Conservation (phyloP, 2,329 filamentous ascomycete species). For the Xylariales sp. region DNA sequence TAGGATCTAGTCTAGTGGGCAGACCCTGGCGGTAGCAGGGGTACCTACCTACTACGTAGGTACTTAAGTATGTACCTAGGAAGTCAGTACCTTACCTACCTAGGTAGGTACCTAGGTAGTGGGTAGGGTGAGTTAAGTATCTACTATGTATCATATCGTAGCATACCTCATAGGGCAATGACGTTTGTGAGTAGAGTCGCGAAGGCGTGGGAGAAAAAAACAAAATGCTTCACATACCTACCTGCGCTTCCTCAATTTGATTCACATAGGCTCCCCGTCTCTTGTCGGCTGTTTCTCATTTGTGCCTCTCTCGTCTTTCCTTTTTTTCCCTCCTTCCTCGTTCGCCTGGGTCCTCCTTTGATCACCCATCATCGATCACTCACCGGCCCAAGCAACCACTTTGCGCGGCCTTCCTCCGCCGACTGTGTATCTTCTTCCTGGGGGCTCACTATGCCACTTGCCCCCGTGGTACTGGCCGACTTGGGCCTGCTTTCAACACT, state of each 20-base stretch:
- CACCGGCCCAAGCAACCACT: too few species aligned
- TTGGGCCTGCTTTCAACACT: conserved; percentile 26
- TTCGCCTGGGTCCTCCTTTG: not conserved
- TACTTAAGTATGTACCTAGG: too few species aligned
- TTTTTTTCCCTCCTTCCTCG: not conserved
- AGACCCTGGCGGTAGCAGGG: too few species aligned
- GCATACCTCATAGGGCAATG: too few species aligned
- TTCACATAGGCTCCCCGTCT: not conserved
- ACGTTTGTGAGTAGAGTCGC: not conserved
- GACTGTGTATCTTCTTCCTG: not conserved
- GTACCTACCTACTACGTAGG: too few species aligned
- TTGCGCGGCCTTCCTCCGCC: too few species aligned
- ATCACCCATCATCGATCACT: not conserved
- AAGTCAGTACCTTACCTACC: not conserved
- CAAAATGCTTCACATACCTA: not conserved
- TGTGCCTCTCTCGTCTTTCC: not conserved
- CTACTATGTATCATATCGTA: too few species aligned
- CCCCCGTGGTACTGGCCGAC: conserved; percentile 21
- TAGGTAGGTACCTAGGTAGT: not conserved
- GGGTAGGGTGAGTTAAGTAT: too few species aligned
- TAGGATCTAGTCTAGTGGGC: too few species aligned
- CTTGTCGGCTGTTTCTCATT: not conserved
- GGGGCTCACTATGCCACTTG: conserved; percentile 1
- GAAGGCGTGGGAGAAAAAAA: not conserved
- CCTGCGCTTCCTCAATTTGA: not conserved